Conservation (phyloP, 805 yeast genomes). For the Lipomyces kockii region DNA sequence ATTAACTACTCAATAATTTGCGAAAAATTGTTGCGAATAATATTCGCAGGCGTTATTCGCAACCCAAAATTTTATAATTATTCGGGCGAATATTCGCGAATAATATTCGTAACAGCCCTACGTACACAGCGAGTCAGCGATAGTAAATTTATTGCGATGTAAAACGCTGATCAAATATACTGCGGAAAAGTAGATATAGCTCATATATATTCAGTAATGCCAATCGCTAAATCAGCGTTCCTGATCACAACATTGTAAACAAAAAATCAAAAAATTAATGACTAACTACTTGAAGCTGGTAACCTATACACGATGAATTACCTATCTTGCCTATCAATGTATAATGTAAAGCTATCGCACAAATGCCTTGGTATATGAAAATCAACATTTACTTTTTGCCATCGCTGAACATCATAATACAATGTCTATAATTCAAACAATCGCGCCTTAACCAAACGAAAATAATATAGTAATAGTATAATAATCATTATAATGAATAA, state of each 20-base stretch:
- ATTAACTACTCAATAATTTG: no score
- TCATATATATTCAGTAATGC: no score
- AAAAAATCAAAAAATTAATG: not conserved
- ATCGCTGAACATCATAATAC: not conserved
- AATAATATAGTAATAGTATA: not conserved
- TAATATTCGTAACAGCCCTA: no score
- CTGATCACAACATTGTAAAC: no score
- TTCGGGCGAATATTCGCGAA: no score
- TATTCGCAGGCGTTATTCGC: no score
- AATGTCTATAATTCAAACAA: not conserved
- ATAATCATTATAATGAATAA: not conserved
- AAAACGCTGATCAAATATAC: no score
- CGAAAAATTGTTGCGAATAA: no score
- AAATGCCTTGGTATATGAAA: not conserved
- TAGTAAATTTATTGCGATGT: not conserved
- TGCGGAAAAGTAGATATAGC: no score
- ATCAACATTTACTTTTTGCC: not conserved
- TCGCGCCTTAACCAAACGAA: slow-evolving; percentile 3
- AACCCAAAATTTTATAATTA: no score
- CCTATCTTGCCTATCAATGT: not conserved
- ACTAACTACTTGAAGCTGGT: not conserved
- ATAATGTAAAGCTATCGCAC: not conserved
- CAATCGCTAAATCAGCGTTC: no score
- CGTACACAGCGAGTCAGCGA: no score
- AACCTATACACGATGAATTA: not conserved